Evolutionary conservation across 805 yeast species (phyloP).

Genomic region (Metschnikowia cubensis): DNA sequence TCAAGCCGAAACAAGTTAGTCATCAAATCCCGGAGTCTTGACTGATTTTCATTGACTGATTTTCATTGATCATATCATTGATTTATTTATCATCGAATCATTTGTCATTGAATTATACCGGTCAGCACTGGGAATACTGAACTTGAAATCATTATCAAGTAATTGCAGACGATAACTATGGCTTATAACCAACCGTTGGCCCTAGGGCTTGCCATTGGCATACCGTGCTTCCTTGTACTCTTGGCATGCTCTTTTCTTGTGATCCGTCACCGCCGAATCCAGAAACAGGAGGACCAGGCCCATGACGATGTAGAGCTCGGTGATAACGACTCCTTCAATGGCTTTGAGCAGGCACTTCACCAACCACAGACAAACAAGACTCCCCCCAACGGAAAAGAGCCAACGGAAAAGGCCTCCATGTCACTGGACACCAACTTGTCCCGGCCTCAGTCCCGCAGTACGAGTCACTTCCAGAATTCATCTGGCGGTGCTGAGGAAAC

Average conservation of each 20-base stretch:
- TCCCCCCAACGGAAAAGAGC: slow-evolving; percentile 1
- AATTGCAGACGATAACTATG: slow-evolving; percentile 3
- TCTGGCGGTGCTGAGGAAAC: not conserved
- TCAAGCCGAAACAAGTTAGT: too few relatives aligned
- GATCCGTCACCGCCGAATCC: slow-evolving; percentile 29
- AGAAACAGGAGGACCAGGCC: slow-evolving; percentile 28
- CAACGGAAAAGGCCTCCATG: slow-evolving; percentile 2
- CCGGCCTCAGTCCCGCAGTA: not conserved
- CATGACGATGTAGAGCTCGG: slow-evolving; percentile 32
- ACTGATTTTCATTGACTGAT: too few relatives aligned
- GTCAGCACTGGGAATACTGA: too few relatives aligned
- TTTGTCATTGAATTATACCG: too few relatives aligned
- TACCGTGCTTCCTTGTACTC: slow-evolving; percentile 33
- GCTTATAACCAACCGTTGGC: slow-evolving; percentile 24
- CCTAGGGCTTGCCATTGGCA: slow-evolving; percentile 41
- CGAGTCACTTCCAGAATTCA: not conserved
- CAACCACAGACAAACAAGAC: slow-evolving; percentile 15
- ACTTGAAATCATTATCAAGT: too few relatives aligned
- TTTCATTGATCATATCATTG: too few relatives aligned
- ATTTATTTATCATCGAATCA: too few relatives aligned
- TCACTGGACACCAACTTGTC: not conserved
- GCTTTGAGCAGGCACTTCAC: slow-evolving; percentile 37
- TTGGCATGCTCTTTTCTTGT: slow-evolving; percentile 23
- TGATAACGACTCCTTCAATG: slow-evolving; percentile 33
- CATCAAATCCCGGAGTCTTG: too few relatives aligned